Conservation (phyloP, 176 grass and related monocot genomes). For the Bolboschoenus planiculmis region DNA sequence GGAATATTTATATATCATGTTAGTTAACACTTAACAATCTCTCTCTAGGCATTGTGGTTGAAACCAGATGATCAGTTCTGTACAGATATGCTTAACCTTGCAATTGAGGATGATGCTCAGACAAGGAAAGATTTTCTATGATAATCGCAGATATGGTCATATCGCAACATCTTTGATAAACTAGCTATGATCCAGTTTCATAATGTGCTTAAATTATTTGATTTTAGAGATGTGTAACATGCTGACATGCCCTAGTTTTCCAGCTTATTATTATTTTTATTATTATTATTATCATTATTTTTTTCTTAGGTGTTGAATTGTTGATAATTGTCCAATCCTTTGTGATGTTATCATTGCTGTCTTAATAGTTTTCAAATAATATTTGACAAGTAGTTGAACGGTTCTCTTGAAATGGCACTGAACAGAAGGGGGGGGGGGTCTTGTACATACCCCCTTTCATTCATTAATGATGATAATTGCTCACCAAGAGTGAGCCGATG, state of each 20-base stretch:
- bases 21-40: constrained; percentile 20
- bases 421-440: too few species aligned
- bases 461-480: not conserved
- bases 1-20: constrained; percentile 3
- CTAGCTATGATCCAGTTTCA: not conserved
- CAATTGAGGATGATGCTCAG: constrained; percentile 34
- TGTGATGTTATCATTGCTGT: not conserved
- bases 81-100: constrained; percentile 78
- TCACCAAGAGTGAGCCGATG: not conserved
- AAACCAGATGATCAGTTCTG: constrained; percentile 88
- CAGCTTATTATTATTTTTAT: not conserved
- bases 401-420: not conserved
- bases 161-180: not conserved
- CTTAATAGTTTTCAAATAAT: not conserved
- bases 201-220: not conserved
- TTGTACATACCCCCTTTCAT: too few species aligned
- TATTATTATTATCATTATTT: not conserved
- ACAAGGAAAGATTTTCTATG: constrained; percentile 1
- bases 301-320: not conserved
- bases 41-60: constrained; percentile 76
- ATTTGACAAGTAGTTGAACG: not conserved
- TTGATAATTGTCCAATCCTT: not conserved
- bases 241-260: not conserved
- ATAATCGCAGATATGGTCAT: not conserved
- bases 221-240: not conserved